phyloP scores from a whole-genome alignment of 202 grass and related monocot species.

The Musa balbisiana region DNA sequence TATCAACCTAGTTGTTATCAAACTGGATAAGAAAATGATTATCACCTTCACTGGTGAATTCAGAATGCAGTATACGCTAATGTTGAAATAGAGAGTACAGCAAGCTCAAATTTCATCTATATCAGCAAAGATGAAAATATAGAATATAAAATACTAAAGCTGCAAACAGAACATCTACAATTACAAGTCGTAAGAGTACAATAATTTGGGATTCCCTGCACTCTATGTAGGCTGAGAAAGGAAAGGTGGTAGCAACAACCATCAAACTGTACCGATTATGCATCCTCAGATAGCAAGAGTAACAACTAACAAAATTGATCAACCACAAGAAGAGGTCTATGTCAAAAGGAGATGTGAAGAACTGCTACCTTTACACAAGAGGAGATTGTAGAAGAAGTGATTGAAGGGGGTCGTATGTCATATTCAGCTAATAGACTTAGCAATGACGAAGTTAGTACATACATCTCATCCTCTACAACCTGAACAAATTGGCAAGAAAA shows the following conservation, averaged over 20 bases:
- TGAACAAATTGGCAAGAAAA: slow-evolving; percentile 38
- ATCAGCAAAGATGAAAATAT: not conserved
- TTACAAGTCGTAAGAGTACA: not conserved
- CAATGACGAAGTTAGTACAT: slow-evolving; percentile 85
- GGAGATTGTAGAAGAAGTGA: slow-evolving; percentile 71
- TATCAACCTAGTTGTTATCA: not conserved
- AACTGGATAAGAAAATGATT: not conserved
- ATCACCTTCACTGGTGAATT: no score
- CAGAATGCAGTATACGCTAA: not conserved
- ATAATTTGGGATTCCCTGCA: not conserved
- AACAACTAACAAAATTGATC: not conserved
- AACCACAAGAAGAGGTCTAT: not conserved
- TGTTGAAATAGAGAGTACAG: not conserved
- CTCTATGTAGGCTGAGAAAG: not conserved
- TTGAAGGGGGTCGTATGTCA: slow-evolving; percentile 58
- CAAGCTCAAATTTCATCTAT: not conserved
- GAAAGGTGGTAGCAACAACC: not conserved
- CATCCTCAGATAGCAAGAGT: not conserved
- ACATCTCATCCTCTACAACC: slow-evolving; percentile 82
- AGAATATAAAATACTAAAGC: not conserved
- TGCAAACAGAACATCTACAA: no score
- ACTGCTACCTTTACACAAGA: slow-evolving; percentile 60
- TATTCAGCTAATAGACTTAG: slow-evolving; percentile 76
- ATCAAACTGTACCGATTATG: no score
- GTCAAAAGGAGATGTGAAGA: not conserved